Percentiles rank a stretch among this genome's conserved stretches.
Conservation (phyloP, 768 basidiomycete species). For the Phanerodontia chrysosporium region DNA sequence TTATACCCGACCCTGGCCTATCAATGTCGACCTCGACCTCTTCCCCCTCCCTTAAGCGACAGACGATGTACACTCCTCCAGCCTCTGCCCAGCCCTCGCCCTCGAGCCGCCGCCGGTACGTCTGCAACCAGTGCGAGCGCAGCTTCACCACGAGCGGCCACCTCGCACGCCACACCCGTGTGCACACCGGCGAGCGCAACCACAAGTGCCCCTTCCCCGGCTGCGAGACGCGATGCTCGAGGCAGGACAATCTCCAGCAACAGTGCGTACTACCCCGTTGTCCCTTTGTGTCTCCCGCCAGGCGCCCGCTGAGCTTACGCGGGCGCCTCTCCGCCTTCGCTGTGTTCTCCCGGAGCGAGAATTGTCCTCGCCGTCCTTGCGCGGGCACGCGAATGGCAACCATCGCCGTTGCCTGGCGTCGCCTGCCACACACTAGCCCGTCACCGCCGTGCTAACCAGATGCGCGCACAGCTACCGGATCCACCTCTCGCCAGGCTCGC, state of each 20-base stretch:
- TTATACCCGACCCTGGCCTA: constrained; percentile 16
- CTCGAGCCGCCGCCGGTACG: constrained; percentile 30
- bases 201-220: constrained; percentile 95
- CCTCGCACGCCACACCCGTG: constrained; percentile 80
- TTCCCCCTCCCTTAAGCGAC: constrained; percentile 1
- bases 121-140: constrained; percentile 70
- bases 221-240: constrained; percentile 85
- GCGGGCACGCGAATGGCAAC: not conserved
- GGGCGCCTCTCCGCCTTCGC: not conserved
- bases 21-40: constrained; percentile 7
- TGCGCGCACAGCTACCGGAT: constrained; percentile 60
- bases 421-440: not conserved
- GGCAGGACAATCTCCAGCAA: constrained; percentile 82
- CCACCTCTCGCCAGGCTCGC: constrained; percentile 76
- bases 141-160: constrained; percentile 88
- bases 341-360: not conserved
- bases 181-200: constrained; percentile 90
- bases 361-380: not conserved
- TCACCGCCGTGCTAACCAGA: constrained; percentile 1
- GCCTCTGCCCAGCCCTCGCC: not conserved
- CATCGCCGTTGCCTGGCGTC: not conserved
- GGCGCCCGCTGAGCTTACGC: not conserved
- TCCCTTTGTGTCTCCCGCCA: not conserved
- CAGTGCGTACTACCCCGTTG: constrained; percentile 39
- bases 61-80: not conserved